Base-by-base conservation (phyloP, 2,329 filamentous ascomycete genomes). In the Zelopaecilomyces penicillatus region DNA sequence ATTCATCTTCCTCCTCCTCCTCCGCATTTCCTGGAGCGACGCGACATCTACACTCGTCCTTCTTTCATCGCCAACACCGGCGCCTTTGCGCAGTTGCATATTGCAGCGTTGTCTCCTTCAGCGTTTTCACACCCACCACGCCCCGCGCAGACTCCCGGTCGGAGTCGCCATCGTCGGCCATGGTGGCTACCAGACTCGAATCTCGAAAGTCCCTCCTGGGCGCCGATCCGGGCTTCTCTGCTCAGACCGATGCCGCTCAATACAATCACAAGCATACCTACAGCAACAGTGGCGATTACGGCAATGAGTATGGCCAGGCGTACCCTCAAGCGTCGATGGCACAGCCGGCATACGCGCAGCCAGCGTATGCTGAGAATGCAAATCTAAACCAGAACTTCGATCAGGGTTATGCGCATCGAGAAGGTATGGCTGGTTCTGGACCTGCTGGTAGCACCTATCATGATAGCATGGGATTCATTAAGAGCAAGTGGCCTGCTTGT, bases 401-500 rank as follows among this genome's bases (percentile, higher is more conserved):
- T 33, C 58, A 66, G 39, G 59, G 61, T 30, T 65, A 65, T 49
- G 65, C 65, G 26, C 59, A 62, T 41, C 62, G 65, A 39, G 61
- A 68, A 52, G 66, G 62, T 36, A 45, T 66, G 33, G 54, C 59
- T 9, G 52, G 62, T 29, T 64, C 65, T 12, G 54, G 54, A 30
- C 57, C 59, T 9, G 53, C 63, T 11, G 48, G 52, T 37, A 62
- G 61, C 46, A 59, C 63, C 30, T 54, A 58, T 37, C 55, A 54
- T 35, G 56, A 56, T 47, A 59, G 51, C 45, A 56, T 90, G 71
- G 91, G 89, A 61, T 80, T 85, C 55, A 83, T 94, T 56, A 86
- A 82, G 61, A 85, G 86, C 46, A 79, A 76, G 59, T 98, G 93
- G 91, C 89, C 90, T 11, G 91, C 88, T 74, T 72, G 80, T 50